Evolutionary conservation across 257 asterid species (phyloP).

Genomic region (Lithospermum erythrorhizon): DNA sequence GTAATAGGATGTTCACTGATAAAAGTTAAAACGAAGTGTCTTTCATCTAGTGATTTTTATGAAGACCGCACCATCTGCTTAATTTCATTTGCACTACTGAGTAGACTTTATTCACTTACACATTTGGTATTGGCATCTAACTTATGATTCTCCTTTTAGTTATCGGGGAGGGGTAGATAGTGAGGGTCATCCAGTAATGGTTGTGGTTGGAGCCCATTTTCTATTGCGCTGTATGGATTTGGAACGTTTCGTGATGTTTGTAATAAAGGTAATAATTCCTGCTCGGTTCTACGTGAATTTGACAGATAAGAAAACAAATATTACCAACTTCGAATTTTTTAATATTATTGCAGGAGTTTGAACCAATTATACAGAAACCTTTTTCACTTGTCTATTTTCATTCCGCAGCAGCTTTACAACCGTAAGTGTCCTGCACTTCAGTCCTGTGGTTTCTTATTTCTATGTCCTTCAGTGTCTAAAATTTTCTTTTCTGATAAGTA

Average conservation of each 20-base stretch:
- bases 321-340: no score
- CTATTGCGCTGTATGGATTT: slow-evolving; percentile 84
- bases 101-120: neutral
- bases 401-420: slow-evolving; percentile 85
- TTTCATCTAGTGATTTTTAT: neutral
- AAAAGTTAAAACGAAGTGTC: neutral
- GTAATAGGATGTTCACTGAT: neutral
- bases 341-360: slow-evolving; percentile 68
- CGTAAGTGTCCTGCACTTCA: slow-evolving; percentile 28
- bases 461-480: no score
- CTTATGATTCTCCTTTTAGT: slow-evolving; percentile 26
- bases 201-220: slow-evolving; percentile 95
- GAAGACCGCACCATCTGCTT: neutral
- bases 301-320: neutral
- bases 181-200: slow-evolving; percentile 90
- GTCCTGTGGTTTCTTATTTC: neutral
- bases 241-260: slow-evolving; percentile 67
- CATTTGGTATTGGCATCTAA: neutral
- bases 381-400: slow-evolving; percentile 83
- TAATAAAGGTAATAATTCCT: slow-evolving; percentile 55
- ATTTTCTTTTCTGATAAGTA: no score
- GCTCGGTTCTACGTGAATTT: neutral
- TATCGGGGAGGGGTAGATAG: slow-evolving; percentile 92
- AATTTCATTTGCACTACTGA: neutral
- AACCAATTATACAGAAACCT: slow-evolving; percentile 95